Base-by-base conservation (phyloP, 257 asterid genomes). In the Nicotiana tomentosiformis region DNA sequence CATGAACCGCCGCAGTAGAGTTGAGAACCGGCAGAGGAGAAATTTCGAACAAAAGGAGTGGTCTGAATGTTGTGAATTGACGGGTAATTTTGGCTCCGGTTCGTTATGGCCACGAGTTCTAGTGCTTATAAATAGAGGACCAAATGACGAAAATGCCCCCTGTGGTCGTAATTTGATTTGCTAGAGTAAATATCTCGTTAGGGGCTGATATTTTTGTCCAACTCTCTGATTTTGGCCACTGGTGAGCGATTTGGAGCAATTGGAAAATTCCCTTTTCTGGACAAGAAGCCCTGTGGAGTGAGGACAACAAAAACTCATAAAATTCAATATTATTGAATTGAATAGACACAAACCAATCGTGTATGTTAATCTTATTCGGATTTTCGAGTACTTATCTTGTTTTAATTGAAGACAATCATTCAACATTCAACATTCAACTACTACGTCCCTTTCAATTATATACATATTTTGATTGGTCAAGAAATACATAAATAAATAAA, bases 1-100 rank as follows among this genome's bases (percentile, higher is more conserved):
- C 99, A 95, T 94, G 82, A 85, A 87, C 88, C 11, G 43, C 57
- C 58, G 35, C 26, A 10, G 39, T 68, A 39, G 16, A 67, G 20
- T 20, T 4, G n/a, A 61, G 26, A 77, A 68, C 32, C 30, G 57
- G 8, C 37, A 70, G 20, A 23, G 0, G 77, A 37, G 77, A 69
- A n/a, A 1, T 49, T 1, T n/a, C 14, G 15, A 74, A 49, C 4
- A 43, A 49, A 49, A 26, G 12, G 77, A 33, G 53, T 7, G 80
- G 62, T 76, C 64, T 49, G 80, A 39, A 51, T 76, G 29, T 72
- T 26, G 80, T 76, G 18, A 8, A 74, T 23, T n/a, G 80, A 76
- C 80, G 80, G 64, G 62, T 74, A 74, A 51, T 15, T 49, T 49
- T 49, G 43, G 64, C 16, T 76, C 64, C 16, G 61, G 16, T 51